Conservation (phyloP, 2,329 filamentous ascomycete genomes). For the Sphaerostilbella broomeana region DNA sequence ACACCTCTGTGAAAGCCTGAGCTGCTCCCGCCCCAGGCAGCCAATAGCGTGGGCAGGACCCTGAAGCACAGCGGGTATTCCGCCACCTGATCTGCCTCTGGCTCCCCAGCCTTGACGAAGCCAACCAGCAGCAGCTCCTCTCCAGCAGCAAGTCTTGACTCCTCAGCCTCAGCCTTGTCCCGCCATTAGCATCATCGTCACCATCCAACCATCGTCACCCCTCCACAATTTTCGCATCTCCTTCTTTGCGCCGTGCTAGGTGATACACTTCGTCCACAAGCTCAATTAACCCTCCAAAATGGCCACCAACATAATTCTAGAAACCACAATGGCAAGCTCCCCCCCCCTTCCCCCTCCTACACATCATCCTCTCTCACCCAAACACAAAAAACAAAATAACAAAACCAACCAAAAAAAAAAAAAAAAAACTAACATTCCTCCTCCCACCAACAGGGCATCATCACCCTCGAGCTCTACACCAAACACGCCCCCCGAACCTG, state of each 20-base stretch:
- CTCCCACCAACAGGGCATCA: constrained; percentile 55
- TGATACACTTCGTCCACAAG: no score
- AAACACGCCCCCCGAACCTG: constrained; percentile 83
- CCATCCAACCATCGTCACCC: no score
- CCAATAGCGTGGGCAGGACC: constrained; percentile 6
- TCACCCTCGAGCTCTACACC: constrained; percentile 85
- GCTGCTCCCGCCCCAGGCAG: constrained; percentile 5
- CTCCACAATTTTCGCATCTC: no score
- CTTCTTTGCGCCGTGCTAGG: no score
- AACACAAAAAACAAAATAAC: not conserved
- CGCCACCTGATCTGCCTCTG: no score
- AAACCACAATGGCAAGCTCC: constrained; percentile 73
- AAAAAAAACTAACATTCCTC: not conserved
- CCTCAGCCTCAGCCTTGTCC: constrained; percentile 16
- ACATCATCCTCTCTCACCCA: not conserved
- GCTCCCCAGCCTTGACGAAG: no score
- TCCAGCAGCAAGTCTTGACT: not conserved
- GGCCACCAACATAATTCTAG: constrained; percentile 71
- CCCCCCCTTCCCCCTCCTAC: no score
- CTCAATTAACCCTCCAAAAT: constrained; percentile 35
- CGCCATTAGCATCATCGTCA: constrained; percentile 8
- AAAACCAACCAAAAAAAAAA: not conserved
- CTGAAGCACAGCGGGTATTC: no score
- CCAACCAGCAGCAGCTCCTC: no score
- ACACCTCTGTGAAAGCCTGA: not conserved